phyloP scores from a whole-genome alignment of 495 filamentous ascomycete genomes.

The Lophiotrema nucula region DNA sequence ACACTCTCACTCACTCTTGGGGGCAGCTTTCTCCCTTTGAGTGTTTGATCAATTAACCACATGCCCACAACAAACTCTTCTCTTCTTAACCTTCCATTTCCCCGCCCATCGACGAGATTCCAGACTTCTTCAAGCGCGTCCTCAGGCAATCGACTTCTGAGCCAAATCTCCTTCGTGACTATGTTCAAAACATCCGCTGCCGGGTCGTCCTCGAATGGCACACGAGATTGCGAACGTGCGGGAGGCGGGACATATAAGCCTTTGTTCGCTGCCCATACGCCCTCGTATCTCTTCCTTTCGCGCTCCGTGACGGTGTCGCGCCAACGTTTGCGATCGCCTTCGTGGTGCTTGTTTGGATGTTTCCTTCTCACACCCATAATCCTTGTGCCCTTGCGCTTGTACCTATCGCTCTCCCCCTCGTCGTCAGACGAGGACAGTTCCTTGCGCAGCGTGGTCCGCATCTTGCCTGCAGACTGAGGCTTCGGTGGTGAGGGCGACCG shows the following conservation, averaged over 20 bases:
- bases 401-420: slow-evolving; percentile 58
- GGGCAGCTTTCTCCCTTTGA: slow-evolving; percentile 87
- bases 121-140: slow-evolving; percentile 77
- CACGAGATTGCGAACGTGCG: not conserved
- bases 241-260: slow-evolving; percentile 51
- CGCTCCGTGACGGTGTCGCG: slow-evolving; percentile 69
- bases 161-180: slow-evolving; percentile 84
- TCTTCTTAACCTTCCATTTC: slow-evolving; percentile 60
- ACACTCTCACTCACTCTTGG: slow-evolving; percentile 74
- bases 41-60: slow-evolving; percentile 89
- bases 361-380: slow-evolving; percentile 55
- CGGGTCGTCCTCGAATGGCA: not conserved
- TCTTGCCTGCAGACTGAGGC: slow-evolving; percentile 35
- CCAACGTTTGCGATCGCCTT: slow-evolving; percentile 85
- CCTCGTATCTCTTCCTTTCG: slow-evolving; percentile 90
- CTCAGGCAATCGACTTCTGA: slow-evolving; percentile 65
- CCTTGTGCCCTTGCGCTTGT: slow-evolving; percentile 44
- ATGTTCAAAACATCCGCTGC: slow-evolving; percentile 63
- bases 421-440: slow-evolving; percentile 49
- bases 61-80: slow-evolving; percentile 93
- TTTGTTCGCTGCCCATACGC: slow-evolving; percentile 91
- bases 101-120: slow-evolving; percentile 72
- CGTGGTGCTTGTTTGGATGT: slow-evolving; percentile 81
- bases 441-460: slow-evolving; percentile 72
- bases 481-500: slow-evolving; percentile 57